A percentile compares a stretch with the other conserved stretches of the same genome.
These are phyloP conservation scores for Helminthosporium solani DNA, from an alignment of 2,329 filamentous ascomycete genomes.

Conservation along the genomic window DNA sequence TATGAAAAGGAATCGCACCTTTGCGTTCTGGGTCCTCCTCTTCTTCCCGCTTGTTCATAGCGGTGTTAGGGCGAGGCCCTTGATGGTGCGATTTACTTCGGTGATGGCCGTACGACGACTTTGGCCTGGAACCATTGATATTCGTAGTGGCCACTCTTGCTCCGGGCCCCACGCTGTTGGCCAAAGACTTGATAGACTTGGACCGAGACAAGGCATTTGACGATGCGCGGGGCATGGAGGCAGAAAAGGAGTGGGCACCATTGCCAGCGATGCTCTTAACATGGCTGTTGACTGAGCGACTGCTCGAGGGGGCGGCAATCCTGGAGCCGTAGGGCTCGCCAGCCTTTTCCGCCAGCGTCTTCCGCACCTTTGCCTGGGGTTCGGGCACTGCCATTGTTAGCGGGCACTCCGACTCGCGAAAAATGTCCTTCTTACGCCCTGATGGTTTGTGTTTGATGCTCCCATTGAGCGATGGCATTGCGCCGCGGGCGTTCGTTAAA, in stretches of 20 bases:
- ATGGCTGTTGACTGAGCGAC: slow-evolving; percentile 42
- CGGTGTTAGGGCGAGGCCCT: slow-evolving; percentile 41
- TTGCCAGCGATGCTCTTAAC: slow-evolving; percentile 51
- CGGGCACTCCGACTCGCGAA: slow-evolving; percentile 10
- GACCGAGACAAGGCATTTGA: slow-evolving; percentile 46
- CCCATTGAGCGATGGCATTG: slow-evolving; percentile 46
- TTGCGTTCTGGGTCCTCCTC: slow-evolving; percentile 45
- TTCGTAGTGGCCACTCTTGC: slow-evolving; percentile 49
- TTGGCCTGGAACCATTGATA: slow-evolving; percentile 34
- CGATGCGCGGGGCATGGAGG: slow-evolving; percentile 44
- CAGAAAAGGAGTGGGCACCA: slow-evolving; percentile 37
- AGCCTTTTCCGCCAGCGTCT: slow-evolving; percentile 52
- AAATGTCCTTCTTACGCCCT: slow-evolving; percentile 42
- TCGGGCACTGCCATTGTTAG: slow-evolving; percentile 45
- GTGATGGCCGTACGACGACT: slow-evolving; percentile 46
- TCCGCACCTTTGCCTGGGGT: slow-evolving; percentile 52
- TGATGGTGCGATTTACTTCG: slow-evolving; percentile 50
- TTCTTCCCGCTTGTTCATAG: slow-evolving; percentile 47
- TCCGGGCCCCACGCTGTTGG: slow-evolving; percentile 51
- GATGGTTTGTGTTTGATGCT: slow-evolving; percentile 55
- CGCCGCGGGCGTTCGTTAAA: slow-evolving; percentile 55
- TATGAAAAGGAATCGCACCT: slow-evolving; percentile 48
- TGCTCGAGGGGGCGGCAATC: slow-evolving; percentile 45
- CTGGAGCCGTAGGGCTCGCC: slow-evolving; percentile 49
- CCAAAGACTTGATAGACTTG: slow-evolving; percentile 52